Conservation (phyloP, 1,284 basidiomycete species). For the Apiotrichum siamense region DNA sequence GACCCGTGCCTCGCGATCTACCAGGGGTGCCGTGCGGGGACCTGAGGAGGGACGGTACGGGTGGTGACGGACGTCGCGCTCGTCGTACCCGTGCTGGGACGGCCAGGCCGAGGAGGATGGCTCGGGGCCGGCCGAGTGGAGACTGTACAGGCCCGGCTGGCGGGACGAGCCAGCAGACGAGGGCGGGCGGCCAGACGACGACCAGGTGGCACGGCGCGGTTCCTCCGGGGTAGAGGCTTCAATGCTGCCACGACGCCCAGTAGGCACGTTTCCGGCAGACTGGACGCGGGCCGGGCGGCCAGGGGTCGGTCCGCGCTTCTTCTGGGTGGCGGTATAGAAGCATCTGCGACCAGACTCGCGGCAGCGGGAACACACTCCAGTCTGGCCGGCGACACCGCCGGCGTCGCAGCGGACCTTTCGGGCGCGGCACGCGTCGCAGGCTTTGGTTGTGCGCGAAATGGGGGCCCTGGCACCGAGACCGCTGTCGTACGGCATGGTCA, state of each 20-base stretch:
- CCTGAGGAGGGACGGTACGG: not conserved
- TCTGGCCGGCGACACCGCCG: conserved; percentile 29
- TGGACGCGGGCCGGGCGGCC: conserved; percentile 12
- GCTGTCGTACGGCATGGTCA: not conserved
- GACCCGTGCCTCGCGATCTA: not conserved
- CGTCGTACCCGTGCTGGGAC: not conserved
- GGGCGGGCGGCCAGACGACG: not conserved
- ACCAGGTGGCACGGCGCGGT: not conserved
- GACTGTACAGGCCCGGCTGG: not conserved
- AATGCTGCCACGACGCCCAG: not conserved
- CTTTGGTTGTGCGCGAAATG: conserved; percentile 43
- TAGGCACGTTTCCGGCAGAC: not conserved
- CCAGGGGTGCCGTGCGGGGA: not conserved
- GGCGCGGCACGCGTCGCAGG: conserved; percentile 42
- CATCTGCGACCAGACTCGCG: conserved; percentile 36
- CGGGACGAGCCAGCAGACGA: not conserved
- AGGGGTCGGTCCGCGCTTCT: conserved; percentile 42
- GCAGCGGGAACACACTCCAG: conserved; percentile 35
- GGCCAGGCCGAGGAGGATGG: not conserved
- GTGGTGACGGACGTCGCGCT: not conserved
- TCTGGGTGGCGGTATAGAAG: conserved; percentile 39
- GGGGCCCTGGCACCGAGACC: conserved; percentile 31
- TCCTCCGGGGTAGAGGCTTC: not conserved
- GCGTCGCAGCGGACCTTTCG: conserved; percentile 44
- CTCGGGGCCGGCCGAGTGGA: not conserved